Percentiles rank a stretch among this genome's conserved stretches.
Evolutionary conservation across 176 grass and related monocot genomes (phyloP).

Genomic region (Aechmea fasciata): DNA sequence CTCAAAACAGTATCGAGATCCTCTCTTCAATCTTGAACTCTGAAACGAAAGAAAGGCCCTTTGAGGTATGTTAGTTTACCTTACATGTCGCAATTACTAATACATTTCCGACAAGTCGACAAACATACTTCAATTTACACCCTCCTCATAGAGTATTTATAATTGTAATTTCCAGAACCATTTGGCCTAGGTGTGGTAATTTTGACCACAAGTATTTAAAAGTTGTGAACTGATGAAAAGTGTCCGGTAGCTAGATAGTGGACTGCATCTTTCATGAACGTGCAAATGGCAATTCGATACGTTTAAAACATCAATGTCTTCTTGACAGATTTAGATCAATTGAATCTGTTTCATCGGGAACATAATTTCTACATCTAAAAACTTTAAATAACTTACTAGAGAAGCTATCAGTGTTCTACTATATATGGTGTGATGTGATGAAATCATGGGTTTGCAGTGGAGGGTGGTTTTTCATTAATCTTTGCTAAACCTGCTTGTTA

Average conservation of each 20-base stretch:
- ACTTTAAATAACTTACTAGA: no score
- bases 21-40: slow-evolving; percentile 25
- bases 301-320: no score
- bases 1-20: slow-evolving; percentile 26
- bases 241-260: neutral
- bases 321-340: no score
- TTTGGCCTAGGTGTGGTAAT: neutral
- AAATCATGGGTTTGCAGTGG: no score
- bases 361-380: no score
- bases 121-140: neutral
- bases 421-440: no score
- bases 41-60: slow-evolving; percentile 16
- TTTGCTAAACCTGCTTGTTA: neutral
- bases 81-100: neutral
- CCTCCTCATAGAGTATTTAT: neutral
- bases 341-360: no score
- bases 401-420: no score
- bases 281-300: no score
- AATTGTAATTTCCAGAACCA: neutral
- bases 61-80: slow-evolving; percentile 5
- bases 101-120: neutral
- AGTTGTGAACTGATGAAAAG: neutral
- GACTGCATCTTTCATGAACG: no score
- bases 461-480: neutral
- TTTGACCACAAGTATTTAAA: neutral